phyloP scores from a whole-genome alignment of 768 basidiomycete genomes.

The Psilocybe subaeruginosa region DNA sequence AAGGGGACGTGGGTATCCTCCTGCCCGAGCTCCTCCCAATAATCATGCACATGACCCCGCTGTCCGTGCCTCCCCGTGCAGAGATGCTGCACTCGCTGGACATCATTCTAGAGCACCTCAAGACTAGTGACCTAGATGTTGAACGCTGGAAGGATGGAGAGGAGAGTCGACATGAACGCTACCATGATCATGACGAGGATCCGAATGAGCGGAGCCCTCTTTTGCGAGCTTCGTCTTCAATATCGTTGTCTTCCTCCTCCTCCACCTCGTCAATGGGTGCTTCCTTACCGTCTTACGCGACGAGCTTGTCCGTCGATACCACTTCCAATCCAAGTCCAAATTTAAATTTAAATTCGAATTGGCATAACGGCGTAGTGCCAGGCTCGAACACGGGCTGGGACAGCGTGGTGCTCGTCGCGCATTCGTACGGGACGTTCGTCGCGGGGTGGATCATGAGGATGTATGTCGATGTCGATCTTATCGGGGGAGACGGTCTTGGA shows the following conservation, averaged over 20 bases:
- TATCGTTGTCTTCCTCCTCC: neutral
- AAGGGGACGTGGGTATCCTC: slow-evolving; percentile 54
- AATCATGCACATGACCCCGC: slow-evolving; percentile 58
- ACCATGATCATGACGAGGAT: too few species aligned
- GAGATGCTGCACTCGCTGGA: slow-evolving; percentile 45
- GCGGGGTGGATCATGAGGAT: slow-evolving; percentile 56
- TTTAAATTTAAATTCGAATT: neutral
- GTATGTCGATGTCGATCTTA: slow-evolving; percentile 17
- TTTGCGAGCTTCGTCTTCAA: neutral
- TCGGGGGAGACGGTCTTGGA: neutral
- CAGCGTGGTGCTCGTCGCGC: slow-evolving; percentile 49
- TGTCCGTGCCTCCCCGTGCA: slow-evolving; percentile 44
- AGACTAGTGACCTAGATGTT: neutral
- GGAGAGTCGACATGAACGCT: neutral
- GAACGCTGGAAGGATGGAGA: neutral
- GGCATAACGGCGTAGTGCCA: too few species aligned
- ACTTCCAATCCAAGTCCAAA: too few species aligned
- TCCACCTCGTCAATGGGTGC: neutral
- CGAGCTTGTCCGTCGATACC: neutral
- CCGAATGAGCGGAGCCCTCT: neutral
- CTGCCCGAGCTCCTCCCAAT: slow-evolving; percentile 64
- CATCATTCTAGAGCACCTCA: slow-evolving; percentile 46
- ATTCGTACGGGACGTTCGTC: slow-evolving; percentile 70
- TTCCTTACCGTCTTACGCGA: neutral
- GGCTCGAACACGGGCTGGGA: slow-evolving; percentile 15